These are phyloP conservation scores for Fraxinus velutina DNA, from an alignment of 305 asterid genomes.

Conservation along the genomic window DNA sequence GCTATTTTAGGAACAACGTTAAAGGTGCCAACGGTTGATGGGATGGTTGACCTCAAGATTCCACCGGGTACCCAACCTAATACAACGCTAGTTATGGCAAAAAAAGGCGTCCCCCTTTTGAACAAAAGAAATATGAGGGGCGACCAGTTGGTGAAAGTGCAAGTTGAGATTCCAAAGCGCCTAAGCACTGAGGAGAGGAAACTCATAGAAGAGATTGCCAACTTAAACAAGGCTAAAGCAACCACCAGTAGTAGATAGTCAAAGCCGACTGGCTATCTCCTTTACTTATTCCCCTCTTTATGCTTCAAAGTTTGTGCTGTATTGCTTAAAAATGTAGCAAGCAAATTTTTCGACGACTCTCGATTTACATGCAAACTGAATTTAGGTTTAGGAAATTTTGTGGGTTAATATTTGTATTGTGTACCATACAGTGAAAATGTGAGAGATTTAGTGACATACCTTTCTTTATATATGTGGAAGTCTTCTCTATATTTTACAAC, in stretches of 20 bases:
- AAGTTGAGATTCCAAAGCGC: constrained; percentile 92
- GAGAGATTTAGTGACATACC: constrained; percentile 21
- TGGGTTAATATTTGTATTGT: constrained; percentile 24
- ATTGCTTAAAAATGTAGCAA: not conserved
- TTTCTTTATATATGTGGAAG: not conserved
- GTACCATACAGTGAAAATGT: constrained; percentile 2
- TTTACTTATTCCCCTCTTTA: not conserved
- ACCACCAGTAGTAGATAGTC: constrained; percentile 50
- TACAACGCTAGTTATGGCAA: constrained; percentile 88
- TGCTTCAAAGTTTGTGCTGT: not conserved
- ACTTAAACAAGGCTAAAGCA: constrained; percentile 66
- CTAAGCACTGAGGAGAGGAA: constrained; percentile 77
- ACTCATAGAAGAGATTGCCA: constrained; percentile 86
- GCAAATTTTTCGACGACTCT: not conserved
- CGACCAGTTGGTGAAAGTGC: constrained; percentile 88
- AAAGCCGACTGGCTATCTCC: not conserved
- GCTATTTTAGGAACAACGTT: constrained; percentile 78
- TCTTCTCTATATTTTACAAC: not conserved
- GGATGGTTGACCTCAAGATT: constrained; percentile 75
- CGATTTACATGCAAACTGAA: constrained; percentile 3
- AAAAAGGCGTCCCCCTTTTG: constrained; percentile 73
- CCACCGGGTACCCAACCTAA: constrained; percentile 94
- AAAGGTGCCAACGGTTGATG: constrained; percentile 93
- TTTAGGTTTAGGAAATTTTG: constrained; percentile 21
- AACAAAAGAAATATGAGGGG: constrained; percentile 79